Conservation (phyloP, 768 basidiomycete genomes). For the Gloeostereum incarnatum region DNA sequence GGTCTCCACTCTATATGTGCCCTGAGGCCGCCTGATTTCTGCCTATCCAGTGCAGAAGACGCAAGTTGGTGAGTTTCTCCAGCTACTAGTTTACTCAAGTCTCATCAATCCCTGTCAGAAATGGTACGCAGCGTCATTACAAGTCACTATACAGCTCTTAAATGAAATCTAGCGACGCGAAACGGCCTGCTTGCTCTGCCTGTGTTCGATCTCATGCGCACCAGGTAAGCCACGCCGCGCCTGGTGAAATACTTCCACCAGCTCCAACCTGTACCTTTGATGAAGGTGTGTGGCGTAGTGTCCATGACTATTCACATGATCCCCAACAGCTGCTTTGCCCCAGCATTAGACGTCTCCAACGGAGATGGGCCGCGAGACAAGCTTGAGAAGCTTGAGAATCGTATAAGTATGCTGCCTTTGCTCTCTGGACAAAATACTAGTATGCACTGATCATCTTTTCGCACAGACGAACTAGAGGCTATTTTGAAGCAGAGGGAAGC, state of each 20-base stretch:
- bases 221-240: slow-evolving; percentile 50
- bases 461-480: slow-evolving; percentile 58
- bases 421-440: neutral
- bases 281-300: slow-evolving; percentile 35
- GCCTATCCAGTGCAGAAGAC: slow-evolving; percentile 52
- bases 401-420: slow-evolving; percentile 46
- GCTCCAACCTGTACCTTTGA: slow-evolving; percentile 72
- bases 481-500: slow-evolving; percentile 51
- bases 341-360: slow-evolving; percentile 31
- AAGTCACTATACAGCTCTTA: neutral
- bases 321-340: neutral
- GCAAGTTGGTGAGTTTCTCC: slow-evolving; percentile 49
- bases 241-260: slow-evolving; percentile 42
- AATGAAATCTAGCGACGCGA: slow-evolving; percentile 46
- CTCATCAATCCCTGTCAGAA: slow-evolving; percentile 28
- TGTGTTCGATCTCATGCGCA: slow-evolving; percentile 71
- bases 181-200: slow-evolving; percentile 69
- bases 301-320: neutral
- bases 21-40: neutral
- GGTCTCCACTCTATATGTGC: slow-evolving; percentile 4
- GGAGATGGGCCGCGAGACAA: slow-evolving; percentile 48
- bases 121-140: slow-evolving; percentile 32
- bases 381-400: slow-evolving; percentile 55
- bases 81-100: slow-evolving; percentile 10
- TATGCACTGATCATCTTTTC: neutral